These are phyloP conservation scores for Coccomyxa sp. DNA, from an alignment of 139 green algal genomes.

Conservation along the genomic window DNA sequence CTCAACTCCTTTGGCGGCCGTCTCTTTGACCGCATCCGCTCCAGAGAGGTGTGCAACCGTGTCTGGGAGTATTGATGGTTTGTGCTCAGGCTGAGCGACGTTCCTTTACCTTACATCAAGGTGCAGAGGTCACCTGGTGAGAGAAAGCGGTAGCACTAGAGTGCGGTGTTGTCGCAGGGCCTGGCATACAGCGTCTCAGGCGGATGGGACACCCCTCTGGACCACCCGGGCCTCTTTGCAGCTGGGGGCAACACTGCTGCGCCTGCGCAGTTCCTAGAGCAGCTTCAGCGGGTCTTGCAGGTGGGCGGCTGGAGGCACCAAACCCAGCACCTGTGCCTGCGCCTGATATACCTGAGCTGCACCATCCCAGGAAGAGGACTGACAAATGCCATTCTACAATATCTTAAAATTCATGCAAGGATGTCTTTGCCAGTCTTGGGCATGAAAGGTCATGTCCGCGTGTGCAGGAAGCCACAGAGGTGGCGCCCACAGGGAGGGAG, in stretches of 20 bases:
- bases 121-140: background rate
- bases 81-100: background rate
- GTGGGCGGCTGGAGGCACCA: background rate
- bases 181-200: slow-evolving; percentile 72
- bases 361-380: background rate
- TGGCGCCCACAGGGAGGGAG: slow-evolving; percentile 6
- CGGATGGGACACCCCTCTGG: slow-evolving; percentile 57
- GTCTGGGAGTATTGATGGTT: background rate
- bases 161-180: slow-evolving; percentile 23
- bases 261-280: slow-evolving; percentile 38
- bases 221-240: slow-evolving; percentile 74
- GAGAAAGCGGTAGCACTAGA: background rate
- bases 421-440: background rate
- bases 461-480: background rate
- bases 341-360: background rate
- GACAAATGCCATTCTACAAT: background rate
- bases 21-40: slow-evolving; percentile 76
- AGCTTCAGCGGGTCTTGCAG: slow-evolving; percentile 24
- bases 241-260: slow-evolving; percentile 54
- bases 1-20: slow-evolving; percentile 78
- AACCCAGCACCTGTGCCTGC: background rate
- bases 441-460: background rate
- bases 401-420: background rate
- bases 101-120: background rate
- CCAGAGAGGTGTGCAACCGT: slow-evolving; percentile 35